Evolutionary conservation across 352 stramenopile species (phyloP), one percentile per base, ranked within the genome.

Genomic region (Phytophthora pseudosyringae): DNA sequence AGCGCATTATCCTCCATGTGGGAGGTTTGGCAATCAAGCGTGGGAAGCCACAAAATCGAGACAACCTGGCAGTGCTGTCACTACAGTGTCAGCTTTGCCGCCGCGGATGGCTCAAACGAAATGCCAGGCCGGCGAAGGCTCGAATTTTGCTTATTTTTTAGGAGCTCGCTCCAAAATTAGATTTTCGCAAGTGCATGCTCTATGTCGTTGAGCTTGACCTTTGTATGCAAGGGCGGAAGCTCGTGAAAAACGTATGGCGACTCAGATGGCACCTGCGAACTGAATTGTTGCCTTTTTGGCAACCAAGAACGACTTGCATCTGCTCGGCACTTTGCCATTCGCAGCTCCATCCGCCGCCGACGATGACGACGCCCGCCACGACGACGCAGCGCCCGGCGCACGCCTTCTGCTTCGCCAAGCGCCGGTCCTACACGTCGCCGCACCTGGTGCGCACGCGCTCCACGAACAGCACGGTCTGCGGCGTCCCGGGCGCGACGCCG

Each of bases 341-440:
- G 4, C 16, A 31, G 43, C 21, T 32, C 3, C 18, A 11, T 21
- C 21, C 21, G 21, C 21, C 40, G 44, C 16, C 15, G 4, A 39
- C 32, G 38, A 74, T 74, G 60, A 67, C 54, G 43, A 59, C 49
- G 16, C 56, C 49, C 36, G 43, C 48, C 7, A 51, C 38, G 39
- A 40, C 29, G 21, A 51, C 52, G 11, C 55, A 68, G 28, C 66
- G 71, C 15, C 76, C 80, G 5, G 45, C 68, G 21, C 76, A 89
- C 45, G 68, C 78, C 47, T 73, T 89, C 8, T 67, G 65, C 51
- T 57, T 74, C 31, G 59, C 57, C 47, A 81, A 88, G 66, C 67
- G 39, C 50, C 76, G 81, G 12, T 86, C 84, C 8, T 88, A 89
- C 63, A 91, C 81, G 47, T 93, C 81, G 12, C 84, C 84, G 16